Evolutionary conservation across 1,139 yeast genomes (phyloP).

Genomic region (Sugiyamaella novakii): DNA sequence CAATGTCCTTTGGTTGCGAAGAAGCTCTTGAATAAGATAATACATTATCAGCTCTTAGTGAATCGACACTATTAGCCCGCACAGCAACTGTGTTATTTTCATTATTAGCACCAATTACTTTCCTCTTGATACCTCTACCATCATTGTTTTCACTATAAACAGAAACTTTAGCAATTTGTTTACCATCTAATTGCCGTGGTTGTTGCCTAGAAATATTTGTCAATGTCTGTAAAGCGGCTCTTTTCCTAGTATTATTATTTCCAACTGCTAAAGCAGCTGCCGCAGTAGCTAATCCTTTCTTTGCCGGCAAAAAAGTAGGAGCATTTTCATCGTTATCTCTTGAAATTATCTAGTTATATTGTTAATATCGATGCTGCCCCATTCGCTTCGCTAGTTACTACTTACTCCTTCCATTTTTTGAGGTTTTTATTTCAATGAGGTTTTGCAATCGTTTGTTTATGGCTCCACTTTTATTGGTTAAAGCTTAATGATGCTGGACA

Average conservation of each 20-base stretch:
- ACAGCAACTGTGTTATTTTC: neutral
- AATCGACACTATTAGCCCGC: neutral
- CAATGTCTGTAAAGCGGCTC: slow-evolving; percentile 29
- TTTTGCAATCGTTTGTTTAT: too few relatives aligned
- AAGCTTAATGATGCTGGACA: too few relatives aligned
- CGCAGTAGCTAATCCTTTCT: slow-evolving; percentile 16
- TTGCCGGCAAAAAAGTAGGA: neutral
- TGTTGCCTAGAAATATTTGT: slow-evolving; percentile 24
- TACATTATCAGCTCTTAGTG: neutral
- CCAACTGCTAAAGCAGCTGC: slow-evolving; percentile 18
- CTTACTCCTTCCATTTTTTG: neutral
- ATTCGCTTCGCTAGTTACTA: neutral
- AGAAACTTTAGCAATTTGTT: slow-evolving; percentile 22
- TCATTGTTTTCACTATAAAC: slow-evolving; percentile 16
- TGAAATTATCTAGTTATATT: neutral
- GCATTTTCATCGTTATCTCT: slow-evolving; percentile 18
- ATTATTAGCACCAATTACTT: neutral
- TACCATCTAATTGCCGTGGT: slow-evolving; percentile 8
- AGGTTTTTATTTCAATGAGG: neutral
- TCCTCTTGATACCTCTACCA: neutral
- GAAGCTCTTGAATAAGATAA: neutral
- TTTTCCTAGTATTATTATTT: slow-evolving; percentile 18
- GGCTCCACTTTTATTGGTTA: too few relatives aligned
- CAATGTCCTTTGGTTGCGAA: neutral
- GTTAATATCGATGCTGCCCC: neutral